Percentiles rank a stretch among this genome's conserved stretches.
Evolutionary conservation across 495 filamentous ascomycete genomes (phyloP).

Genomic region (Neurospora tetrasperma): DNA sequence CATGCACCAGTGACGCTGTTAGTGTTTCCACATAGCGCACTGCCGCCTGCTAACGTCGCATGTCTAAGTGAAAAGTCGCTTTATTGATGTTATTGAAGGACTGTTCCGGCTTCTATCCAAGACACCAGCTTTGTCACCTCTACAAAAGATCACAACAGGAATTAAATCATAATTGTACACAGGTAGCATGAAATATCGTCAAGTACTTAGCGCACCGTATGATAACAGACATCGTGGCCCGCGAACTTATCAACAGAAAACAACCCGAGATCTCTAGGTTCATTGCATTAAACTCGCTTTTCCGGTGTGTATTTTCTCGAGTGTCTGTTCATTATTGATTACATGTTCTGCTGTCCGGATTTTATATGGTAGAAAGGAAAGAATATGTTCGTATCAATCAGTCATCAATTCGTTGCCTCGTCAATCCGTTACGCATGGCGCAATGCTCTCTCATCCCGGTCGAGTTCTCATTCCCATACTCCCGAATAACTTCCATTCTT

Average conservation of each 20-base stretch:
- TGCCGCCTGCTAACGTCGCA: neutral
- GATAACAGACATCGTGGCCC: neutral
- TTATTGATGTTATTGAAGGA: neutral
- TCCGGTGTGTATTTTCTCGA: neutral
- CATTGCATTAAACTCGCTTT: neutral
- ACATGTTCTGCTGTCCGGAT: neutral
- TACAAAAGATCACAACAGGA: neutral
- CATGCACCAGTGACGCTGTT: neutral
- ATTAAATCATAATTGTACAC: neutral
- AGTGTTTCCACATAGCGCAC: neutral
- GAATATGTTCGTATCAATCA: neutral
- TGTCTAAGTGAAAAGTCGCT: neutral
- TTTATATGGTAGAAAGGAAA: neutral
- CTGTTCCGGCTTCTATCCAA: neutral
- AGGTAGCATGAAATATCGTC: too few relatives aligned
- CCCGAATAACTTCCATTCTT: neutral
- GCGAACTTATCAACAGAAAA: neutral
- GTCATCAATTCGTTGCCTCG: neutral
- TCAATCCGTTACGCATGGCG: neutral
- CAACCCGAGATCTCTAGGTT: neutral
- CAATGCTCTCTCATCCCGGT: too few relatives aligned
- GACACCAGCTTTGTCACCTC: neutral
- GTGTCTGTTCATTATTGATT: neutral
- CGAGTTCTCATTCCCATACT: neutral
- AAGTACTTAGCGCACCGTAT: too few relatives aligned